Evolutionary conservation across 306 rosid species (phyloP).

Genomic region (Lathyrus oleraceus): DNA sequence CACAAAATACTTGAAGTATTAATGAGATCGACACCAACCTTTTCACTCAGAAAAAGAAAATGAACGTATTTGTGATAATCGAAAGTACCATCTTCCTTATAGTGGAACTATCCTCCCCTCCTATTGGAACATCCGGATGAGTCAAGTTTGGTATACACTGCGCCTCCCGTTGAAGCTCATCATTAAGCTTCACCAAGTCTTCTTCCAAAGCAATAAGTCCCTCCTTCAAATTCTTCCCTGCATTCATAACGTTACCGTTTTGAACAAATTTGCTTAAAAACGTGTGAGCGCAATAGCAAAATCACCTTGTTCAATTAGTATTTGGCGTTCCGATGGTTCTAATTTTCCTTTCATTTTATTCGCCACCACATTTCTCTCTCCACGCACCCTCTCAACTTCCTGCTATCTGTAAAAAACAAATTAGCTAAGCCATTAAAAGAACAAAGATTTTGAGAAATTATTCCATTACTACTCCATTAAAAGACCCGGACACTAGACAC

Average conservation of each 20-base stretch:
- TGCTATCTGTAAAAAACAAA: constrained; percentile 79
- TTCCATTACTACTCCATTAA: not conserved
- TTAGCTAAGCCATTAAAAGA: constrained; percentile 63
- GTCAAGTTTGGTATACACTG: constrained; percentile 84
- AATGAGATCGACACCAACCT: not conserved
- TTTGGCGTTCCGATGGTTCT: constrained; percentile 76
- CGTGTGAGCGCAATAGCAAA: not conserved
- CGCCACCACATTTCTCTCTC: constrained; percentile 85
- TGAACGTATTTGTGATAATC: constrained; percentile 8
- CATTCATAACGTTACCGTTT: constrained; percentile 3
- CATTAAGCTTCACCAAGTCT: constrained; percentile 71
- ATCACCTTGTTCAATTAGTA: constrained; percentile 76
- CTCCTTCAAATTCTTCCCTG: constrained; percentile 94
- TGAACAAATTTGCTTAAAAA: constrained; percentile 13
- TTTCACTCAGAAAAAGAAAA: not conserved
- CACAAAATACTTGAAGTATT: not conserved
- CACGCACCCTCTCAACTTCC: constrained; percentile 97
- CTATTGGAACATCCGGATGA: constrained; percentile 90
- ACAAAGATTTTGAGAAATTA: constrained; percentile 19
- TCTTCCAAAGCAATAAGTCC: constrained; percentile 77
- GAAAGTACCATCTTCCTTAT: constrained; percentile 64
- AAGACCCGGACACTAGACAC: no score
- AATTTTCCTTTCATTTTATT: constrained; percentile 94
- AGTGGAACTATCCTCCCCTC: constrained; percentile 77
- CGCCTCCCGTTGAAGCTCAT: constrained; percentile 86